A percentile compares a stretch with the other conserved stretches of the same genome.
phyloP scores from a whole-genome alignment of 768 basidiomycete species.

The Krasilnikovozyma curviuscula region DNA sequence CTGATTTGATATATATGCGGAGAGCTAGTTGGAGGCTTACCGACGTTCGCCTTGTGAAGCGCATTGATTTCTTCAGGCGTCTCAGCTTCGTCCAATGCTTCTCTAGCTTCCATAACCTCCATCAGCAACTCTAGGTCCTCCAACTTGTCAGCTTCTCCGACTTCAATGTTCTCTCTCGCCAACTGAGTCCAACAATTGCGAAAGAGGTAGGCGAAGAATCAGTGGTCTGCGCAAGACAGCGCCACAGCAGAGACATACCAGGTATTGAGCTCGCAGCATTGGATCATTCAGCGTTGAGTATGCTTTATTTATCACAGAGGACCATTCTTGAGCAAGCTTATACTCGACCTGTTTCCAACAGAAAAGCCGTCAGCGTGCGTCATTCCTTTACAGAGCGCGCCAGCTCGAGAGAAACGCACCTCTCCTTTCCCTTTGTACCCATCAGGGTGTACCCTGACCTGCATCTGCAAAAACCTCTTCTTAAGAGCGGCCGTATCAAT shows the following conservation, averaged over 20 bases:
- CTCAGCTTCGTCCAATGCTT: constrained; percentile 49
- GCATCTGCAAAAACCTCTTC: constrained; percentile 47
- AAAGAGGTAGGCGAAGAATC: background rate
- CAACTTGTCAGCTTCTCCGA: constrained; percentile 50
- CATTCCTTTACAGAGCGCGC: constrained; percentile 37
- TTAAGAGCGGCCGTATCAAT: constrained; percentile 45
- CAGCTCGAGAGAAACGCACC: constrained; percentile 19
- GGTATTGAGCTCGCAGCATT: constrained; percentile 57
- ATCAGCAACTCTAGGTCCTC: constrained; percentile 52
- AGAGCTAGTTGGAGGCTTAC: constrained; percentile 24
- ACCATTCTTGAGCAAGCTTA: constrained; percentile 8
- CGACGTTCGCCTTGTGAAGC: constrained; percentile 39
- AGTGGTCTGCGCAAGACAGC: no score
- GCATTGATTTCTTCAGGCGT: constrained; percentile 34
- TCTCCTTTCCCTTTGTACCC: constrained; percentile 48
- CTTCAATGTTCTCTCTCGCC: constrained; percentile 37
- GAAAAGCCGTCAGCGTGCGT: constrained; percentile 39
- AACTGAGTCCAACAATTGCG: constrained; percentile 24
- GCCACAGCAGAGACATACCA: constrained; percentile 32
- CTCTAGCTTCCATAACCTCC: constrained; percentile 59
- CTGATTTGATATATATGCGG: background rate
- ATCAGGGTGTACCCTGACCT: constrained; percentile 69
- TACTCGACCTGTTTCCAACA: background rate
- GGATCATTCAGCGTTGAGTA: constrained; percentile 55
- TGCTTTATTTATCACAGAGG: constrained; percentile 43